phyloP scores from a whole-genome alignment of 768 basidiomycete species.

The Dictyophora rubrovolvata region DNA sequence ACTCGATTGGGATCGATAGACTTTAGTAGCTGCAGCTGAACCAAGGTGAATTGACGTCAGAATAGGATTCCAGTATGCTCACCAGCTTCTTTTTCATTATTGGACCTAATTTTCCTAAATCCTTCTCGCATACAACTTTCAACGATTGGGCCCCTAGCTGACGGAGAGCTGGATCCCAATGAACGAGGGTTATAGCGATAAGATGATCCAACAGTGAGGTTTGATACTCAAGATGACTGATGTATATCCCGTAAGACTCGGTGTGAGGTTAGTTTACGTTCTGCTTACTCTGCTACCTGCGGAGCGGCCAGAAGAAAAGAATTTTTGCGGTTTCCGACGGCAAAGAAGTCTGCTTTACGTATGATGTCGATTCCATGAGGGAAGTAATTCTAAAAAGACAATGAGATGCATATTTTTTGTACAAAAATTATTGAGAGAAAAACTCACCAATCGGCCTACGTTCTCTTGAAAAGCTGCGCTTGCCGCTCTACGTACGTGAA shows the following conservation, averaged over 20 bases:
- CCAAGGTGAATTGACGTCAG: not conserved
- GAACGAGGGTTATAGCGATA: constrained; percentile 61
- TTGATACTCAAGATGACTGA: constrained; percentile 73
- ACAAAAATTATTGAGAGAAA: not conserved
- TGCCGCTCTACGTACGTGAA: constrained; percentile 88
- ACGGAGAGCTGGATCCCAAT: constrained; percentile 84
- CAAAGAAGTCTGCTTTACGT: constrained; percentile 88
- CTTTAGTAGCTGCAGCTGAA: constrained; percentile 44
- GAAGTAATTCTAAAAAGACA: constrained; percentile 59
- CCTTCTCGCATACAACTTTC: constrained; percentile 51
- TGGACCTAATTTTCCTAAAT: constrained; percentile 45
- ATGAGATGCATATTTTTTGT: not conserved
- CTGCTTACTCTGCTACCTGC: constrained; percentile 73
- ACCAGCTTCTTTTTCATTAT: constrained; percentile 43
- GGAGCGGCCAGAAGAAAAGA: constrained; percentile 81
- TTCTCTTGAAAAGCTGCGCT: constrained; percentile 98
- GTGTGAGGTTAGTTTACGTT: not conserved
- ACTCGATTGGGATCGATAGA: constrained; percentile 61
- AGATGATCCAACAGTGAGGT: constrained; percentile 60
- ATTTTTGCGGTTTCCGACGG: constrained; percentile 75
- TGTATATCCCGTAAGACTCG: constrained; percentile 9
- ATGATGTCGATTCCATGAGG: constrained; percentile 92
- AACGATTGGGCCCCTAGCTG: constrained; percentile 69
- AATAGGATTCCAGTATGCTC: constrained; percentile 18
- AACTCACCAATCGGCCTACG: constrained; percentile 81